phyloP scores from a whole-genome alignment of 1,284 basidiomycete species.

The Volvariella surrecta region DNA sequence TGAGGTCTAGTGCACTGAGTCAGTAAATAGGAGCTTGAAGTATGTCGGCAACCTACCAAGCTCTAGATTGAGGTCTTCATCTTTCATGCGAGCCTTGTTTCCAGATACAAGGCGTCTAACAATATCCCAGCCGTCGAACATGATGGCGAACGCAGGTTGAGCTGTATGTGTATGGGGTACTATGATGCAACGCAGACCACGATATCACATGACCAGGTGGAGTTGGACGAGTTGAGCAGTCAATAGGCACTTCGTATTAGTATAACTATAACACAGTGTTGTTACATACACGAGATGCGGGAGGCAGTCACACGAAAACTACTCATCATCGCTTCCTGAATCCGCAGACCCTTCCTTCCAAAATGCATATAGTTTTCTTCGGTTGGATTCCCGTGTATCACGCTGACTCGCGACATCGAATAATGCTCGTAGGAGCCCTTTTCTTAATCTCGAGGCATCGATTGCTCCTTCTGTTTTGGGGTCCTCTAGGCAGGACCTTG shows the following conservation, averaged over 20 bases:
- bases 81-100: conserved; percentile 71
- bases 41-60: conserved; percentile 33
- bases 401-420: conserved; percentile 74
- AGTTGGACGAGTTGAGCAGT: background rate
- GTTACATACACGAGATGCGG: background rate
- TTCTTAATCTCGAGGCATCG: conserved; percentile 36
- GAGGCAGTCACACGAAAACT: background rate
- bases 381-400: conserved; percentile 68
- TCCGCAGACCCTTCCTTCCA: conserved; percentile 59
- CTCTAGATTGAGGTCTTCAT: conserved; percentile 60
- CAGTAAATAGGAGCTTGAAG: background rate
- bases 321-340: conserved; percentile 12
- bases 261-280: too few relatives aligned
- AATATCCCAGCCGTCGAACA: too few relatives aligned
- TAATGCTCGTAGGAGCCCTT: conserved; percentile 51
- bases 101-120: conserved; percentile 66
- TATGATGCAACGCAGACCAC: too few relatives aligned
- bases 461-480: conserved; percentile 27
- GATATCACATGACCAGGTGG: too few relatives aligned
- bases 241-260: background rate
- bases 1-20: conserved; percentile 44
- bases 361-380: conserved; percentile 75
- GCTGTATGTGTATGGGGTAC: too few relatives aligned
- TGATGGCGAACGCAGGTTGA: too few relatives aligned
- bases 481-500: conserved; percentile 40